These are phyloP conservation scores for Boletus sp. DNA, from an alignment of 768 basidiomycete genomes.

Conservation along the genomic window DNA sequence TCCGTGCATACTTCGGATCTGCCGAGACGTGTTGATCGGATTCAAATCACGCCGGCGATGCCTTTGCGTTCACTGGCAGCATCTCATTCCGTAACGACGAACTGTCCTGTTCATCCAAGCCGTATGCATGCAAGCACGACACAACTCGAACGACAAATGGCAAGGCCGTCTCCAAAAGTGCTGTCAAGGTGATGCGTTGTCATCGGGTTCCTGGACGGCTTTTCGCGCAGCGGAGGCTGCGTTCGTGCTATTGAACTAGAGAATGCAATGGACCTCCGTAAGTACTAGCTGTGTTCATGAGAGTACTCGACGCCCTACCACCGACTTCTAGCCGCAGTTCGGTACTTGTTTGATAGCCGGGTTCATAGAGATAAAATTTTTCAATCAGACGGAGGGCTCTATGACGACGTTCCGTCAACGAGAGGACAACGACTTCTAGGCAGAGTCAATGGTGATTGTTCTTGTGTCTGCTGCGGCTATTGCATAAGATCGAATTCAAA, in stretches of 20 bases:
- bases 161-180: neutral
- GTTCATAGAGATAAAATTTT: no score
- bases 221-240: neutral
- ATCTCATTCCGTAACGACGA: neutral
- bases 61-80: neutral
- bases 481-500: slow-evolving; percentile 1
- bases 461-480: neutral
- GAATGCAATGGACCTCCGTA: neutral
- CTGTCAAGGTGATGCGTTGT: neutral
- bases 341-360: neutral
- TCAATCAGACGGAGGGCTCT: neutral
- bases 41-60: neutral
- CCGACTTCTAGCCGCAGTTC: neutral
- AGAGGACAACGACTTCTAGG: no score
- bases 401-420: neutral
- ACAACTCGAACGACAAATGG: neutral
- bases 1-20: neutral
- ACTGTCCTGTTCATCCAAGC: no score
- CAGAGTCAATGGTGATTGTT: neutral
- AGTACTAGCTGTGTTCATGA: neutral
- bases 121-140: neutral
- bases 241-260: no score
- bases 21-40: neutral
- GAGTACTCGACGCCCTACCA: neutral
- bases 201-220: neutral